Conservation (phyloP, 371 early-diverging fungal genomes). For the Mortierella sp. region DNA sequence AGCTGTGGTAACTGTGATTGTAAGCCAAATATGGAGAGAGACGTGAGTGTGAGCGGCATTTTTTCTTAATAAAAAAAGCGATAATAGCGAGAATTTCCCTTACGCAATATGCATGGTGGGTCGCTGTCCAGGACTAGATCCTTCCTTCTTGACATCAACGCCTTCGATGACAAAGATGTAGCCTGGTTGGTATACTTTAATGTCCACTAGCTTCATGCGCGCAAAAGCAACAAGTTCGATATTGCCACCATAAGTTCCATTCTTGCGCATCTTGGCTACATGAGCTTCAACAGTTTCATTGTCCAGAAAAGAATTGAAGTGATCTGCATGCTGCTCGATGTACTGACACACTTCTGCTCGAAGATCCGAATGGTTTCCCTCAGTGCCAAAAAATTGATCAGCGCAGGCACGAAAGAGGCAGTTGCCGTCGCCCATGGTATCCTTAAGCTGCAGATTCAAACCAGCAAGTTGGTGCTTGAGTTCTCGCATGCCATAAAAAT, state of each 20-base stretch:
- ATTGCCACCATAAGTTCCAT: conserved; percentile 86
- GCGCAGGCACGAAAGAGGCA: conserved; percentile 76
- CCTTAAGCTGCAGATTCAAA: conserved; percentile 72
- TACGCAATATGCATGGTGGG: conserved; percentile 82
- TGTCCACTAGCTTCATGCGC: conserved; percentile 69
- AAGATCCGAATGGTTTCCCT: conserved; percentile 65
- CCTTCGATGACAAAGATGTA: conserved; percentile 81
- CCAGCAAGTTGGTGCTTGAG: conserved; percentile 57
- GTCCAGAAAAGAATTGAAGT: conserved; percentile 81
- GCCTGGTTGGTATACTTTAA: conserved; percentile 86
- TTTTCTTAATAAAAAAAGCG: not conserved
- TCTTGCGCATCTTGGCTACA: conserved; percentile 75
- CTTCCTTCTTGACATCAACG: conserved; percentile 55
- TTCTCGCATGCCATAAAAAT: conserved; percentile 56
- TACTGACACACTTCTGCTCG: conserved; percentile 76
- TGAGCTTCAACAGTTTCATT: conserved; percentile 77
- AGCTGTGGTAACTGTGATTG: conserved; percentile 74
- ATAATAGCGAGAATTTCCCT: not conserved
- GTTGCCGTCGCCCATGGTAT: conserved; percentile 88
- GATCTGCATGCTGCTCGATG: conserved; percentile 71
- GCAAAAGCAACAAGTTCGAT: conserved; percentile 90
- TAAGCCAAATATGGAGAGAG: too few species aligned
- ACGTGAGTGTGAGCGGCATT: too few species aligned
- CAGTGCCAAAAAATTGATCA: conserved; percentile 78
- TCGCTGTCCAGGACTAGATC: conserved; percentile 55